Evolutionary conservation across 306 rosid species (phyloP).

Genomic region (Acacia crassicarpa): DNA sequence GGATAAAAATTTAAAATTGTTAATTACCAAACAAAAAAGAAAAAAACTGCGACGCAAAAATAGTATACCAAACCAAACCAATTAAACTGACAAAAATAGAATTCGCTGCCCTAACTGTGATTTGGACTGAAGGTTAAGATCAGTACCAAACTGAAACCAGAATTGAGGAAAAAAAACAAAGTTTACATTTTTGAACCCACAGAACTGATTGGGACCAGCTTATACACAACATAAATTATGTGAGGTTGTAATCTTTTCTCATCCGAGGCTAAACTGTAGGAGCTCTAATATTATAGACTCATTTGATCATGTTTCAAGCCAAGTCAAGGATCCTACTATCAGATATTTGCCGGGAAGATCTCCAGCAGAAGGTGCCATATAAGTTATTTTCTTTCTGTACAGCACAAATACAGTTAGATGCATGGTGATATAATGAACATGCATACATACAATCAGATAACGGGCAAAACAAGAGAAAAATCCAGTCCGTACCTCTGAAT

Average conservation of each 20-base stretch:
- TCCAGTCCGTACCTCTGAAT: slow-evolving; percentile 68
- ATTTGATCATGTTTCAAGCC: slow-evolving; percentile 73
- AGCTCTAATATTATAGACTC: background rate
- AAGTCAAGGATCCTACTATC: slow-evolving; percentile 74
- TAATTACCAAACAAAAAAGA: too few species aligned
- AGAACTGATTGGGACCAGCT: background rate
- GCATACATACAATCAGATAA: background rate
- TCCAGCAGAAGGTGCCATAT: slow-evolving; percentile 85
- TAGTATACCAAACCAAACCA: background rate
- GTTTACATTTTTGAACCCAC: background rate
- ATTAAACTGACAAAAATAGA: background rate
- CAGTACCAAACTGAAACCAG: background rate
- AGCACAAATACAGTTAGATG: slow-evolving; percentile 31
- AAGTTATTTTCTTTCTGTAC: slow-evolving; percentile 87
- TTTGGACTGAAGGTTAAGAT: background rate
- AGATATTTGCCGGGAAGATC: slow-evolving; percentile 90
- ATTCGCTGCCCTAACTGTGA: background rate
- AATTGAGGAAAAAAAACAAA: background rate
- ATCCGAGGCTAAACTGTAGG: background rate
- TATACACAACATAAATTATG: background rate
- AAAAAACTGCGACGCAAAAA: background rate
- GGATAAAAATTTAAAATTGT: too few species aligned
- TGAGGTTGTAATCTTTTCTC: background rate
- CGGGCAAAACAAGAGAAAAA: background rate
- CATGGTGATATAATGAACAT: background rate